Evolutionary conservation across 2,329 filamentous ascomycete genomes (phyloP).

Genomic region (Botrytis elliptica): DNA sequence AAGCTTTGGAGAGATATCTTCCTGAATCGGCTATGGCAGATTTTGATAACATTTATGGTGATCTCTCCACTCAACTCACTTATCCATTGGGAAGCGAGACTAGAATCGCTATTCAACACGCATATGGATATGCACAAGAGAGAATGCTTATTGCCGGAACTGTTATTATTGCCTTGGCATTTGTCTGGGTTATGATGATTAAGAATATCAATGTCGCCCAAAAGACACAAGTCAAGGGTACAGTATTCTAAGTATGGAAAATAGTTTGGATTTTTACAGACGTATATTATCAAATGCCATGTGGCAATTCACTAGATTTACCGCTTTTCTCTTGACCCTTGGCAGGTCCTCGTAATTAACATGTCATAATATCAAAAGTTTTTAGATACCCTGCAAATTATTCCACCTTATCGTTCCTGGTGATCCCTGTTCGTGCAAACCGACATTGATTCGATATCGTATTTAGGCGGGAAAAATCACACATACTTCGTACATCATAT

Average conservation of each 20-base stretch:
- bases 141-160: constrained; percentile 53
- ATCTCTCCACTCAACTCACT: constrained; percentile 50
- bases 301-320: neutral
- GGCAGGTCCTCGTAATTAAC: constrained; percentile 10
- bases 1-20: constrained; percentile 51
- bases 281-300: neutral
- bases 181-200: constrained; percentile 46
- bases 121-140: constrained; percentile 54
- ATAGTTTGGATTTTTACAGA: neutral
- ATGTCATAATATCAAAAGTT: constrained; percentile 14
- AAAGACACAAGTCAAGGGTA: constrained; percentile 46
- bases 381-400: neutral
- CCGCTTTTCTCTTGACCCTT: constrained; percentile 1
- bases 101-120: constrained; percentile 53
- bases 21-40: constrained; percentile 45
- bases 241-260: constrained; percentile 27
- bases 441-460: neutral
- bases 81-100: constrained; percentile 48
- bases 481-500: neutral
- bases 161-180: constrained; percentile 44
- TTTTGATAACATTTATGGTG: constrained; percentile 51
- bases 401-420: neutral
- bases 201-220: constrained; percentile 48
- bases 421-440: neutral
- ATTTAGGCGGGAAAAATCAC: neutral